phyloP scores from a whole-genome alignment of 129 eudicot species.

The Saposhnikovia divaricata region DNA sequence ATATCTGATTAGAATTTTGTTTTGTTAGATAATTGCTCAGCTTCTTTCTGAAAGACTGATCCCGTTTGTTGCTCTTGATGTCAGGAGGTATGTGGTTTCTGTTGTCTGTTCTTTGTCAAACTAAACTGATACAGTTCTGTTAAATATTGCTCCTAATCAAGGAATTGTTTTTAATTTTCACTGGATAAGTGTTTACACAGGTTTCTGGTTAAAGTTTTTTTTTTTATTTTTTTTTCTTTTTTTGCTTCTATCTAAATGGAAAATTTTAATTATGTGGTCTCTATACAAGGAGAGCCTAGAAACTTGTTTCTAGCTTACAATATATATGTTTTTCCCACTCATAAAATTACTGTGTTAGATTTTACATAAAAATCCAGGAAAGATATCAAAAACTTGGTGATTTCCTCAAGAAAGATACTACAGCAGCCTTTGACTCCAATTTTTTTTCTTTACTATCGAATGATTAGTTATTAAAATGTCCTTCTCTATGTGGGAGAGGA shows the following conservation, averaged over 20 bases:
- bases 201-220: not conserved
- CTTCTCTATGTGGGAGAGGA: conserved; percentile 22
- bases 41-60: conserved; percentile 98
- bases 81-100: conserved; percentile 63
- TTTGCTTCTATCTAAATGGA: not conserved
- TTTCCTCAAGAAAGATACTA: not conserved
- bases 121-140: not conserved
- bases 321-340: not conserved
- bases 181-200: not conserved
- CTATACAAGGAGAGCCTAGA: not conserved
- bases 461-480: conserved; percentile 24
- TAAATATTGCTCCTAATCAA: not conserved
- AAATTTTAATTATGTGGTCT: not conserved
- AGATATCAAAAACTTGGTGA: not conserved
- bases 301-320: not conserved
- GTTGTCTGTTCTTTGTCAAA: not conserved
- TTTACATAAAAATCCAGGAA: not conserved
- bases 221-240: not conserved
- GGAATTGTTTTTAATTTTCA: not conserved
- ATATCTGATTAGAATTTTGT: conserved; percentile 4
- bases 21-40: conserved; percentile 84
- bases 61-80: conserved; percentile 98
- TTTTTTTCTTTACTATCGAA: not conserved
- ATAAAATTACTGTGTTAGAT: not conserved
- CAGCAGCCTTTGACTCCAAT: not conserved